Conservation (phyloP, 1,284 basidiomycete species). For the Naganishia albida region DNA sequence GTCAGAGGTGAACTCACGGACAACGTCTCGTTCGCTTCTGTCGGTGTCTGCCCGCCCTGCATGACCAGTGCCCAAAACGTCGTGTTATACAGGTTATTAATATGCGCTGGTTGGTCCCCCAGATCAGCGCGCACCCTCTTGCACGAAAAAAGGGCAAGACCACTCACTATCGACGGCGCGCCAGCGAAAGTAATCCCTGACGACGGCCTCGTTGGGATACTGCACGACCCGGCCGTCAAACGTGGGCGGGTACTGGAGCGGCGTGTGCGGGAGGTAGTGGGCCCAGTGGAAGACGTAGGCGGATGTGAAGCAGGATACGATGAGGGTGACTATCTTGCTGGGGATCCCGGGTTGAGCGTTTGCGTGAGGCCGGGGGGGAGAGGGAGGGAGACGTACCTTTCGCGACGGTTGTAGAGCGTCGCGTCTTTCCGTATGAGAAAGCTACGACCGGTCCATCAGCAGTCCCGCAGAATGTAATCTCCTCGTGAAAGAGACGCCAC, state of each 20-base stretch:
- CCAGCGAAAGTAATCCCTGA: conserved; percentile 94
- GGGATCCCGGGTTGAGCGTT: neutral
- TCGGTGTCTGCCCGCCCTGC: conserved; percentile 70
- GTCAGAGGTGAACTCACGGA: conserved; percentile 57
- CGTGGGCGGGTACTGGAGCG: conserved; percentile 76
- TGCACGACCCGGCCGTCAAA: conserved; percentile 89
- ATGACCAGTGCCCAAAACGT: conserved; percentile 91
- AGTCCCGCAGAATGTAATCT: conserved; percentile 1
- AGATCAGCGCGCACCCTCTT: conserved; percentile 20
- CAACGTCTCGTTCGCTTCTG: conserved; percentile 78
- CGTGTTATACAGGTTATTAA: conserved; percentile 98
- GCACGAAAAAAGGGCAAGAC: neutral
- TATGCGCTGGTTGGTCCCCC: conserved; percentile 78
- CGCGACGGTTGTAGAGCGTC: conserved; percentile 77
- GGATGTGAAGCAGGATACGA: conserved; percentile 90
- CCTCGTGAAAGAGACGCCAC: conserved; percentile 51
- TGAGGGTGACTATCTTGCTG: conserved; percentile 82
- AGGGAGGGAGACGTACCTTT: too few species aligned
- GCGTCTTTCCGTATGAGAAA: conserved; percentile 80
- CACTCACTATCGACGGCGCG: conserved; percentile 87
- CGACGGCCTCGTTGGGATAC: conserved; percentile 72
- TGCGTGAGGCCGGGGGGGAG: neutral
- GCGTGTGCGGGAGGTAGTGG: conserved; percentile 65
- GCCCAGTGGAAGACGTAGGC: conserved; percentile 87
- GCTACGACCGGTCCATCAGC: conserved; percentile 60